Evolutionary conservation across 345 rosid genomes (phyloP).

Genomic region (Alliaria petiolata): DNA sequence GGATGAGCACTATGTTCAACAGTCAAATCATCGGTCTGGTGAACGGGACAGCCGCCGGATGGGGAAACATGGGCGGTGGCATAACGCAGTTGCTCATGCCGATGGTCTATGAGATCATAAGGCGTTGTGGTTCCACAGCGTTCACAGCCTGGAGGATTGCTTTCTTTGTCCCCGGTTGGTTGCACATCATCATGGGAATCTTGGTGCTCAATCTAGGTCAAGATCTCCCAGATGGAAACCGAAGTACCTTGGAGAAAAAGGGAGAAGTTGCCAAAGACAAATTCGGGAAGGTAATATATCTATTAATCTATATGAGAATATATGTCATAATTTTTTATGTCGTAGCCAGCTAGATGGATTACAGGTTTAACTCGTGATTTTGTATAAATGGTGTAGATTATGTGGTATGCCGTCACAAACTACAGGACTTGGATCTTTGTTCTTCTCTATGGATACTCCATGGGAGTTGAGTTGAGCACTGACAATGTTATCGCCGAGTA

Average conservation of each 20-base stretch:
- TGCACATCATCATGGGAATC: conserved; percentile 56
- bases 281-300: conserved; percentile 46
- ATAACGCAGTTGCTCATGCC: conserved; percentile 71
- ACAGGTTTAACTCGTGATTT: not conserved
- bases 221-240: conserved; percentile 71
- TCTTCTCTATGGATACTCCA: conserved; percentile 59
- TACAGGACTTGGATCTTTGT: conserved; percentile 66
- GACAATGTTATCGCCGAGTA: conserved; percentile 72
- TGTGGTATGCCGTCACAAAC: conserved; percentile 55
- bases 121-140: conserved; percentile 45
- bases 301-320: not conserved
- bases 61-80: conserved; percentile 84
- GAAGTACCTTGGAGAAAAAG: conserved; percentile 47
- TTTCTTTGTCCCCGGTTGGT: conserved; percentile 59
- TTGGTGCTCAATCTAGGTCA: conserved; percentile 61
- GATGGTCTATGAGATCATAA: conserved; percentile 46
- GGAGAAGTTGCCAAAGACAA: conserved; percentile 60
- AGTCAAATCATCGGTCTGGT: conserved; percentile 62
- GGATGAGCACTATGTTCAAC: conserved; percentile 86
- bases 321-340: not conserved
- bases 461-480: conserved; percentile 63
- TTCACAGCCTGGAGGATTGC: conserved; percentile 75
- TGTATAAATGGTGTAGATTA: conserved; percentile 29
- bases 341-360: not conserved
- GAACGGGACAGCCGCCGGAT: conserved; percentile 71